Evolutionary conservation across 208 protist genomes (phyloP).

Genomic region (Vickermania spadyakhi): DNA sequence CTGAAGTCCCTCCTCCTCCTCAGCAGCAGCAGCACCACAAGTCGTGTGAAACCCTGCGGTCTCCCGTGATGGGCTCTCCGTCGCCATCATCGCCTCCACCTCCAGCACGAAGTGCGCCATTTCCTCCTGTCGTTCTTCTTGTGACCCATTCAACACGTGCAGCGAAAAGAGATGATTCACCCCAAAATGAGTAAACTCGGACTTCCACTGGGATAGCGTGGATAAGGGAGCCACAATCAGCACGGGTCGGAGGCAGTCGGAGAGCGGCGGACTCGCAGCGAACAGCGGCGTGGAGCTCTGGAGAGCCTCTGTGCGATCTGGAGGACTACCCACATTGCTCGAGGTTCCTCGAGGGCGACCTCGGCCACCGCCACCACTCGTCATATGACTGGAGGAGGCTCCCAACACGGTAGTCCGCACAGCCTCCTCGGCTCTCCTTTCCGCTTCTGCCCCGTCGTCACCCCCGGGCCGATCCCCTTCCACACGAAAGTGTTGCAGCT

Average conservation of each 20-base stretch:
- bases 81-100: slow-evolving; percentile 1
- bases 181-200: slow-evolving; percentile 32
- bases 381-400: no score
- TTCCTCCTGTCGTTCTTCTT: slow-evolving; percentile 14
- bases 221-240: slow-evolving; percentile 42
- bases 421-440: no score
- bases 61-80: neutral
- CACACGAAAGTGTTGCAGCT: neutral
- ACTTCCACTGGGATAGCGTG: slow-evolving; percentile 41
- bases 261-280: no score
- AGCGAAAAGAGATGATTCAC: slow-evolving; percentile 15
- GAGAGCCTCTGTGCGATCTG: no score
- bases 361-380: no score
- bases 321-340: no score
- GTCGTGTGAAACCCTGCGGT: neutral
- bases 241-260: slow-evolving; percentile 18
- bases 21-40: neutral
- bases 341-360: no score
- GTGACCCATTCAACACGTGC: slow-evolving; percentile 34
- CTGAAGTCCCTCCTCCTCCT: neutral
- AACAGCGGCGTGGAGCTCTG: no score
- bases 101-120: slow-evolving; percentile 19
- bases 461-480: neutral
- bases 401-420: no score
- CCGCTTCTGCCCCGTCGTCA: no score